These are phyloP conservation scores for Carallia pectinifolia DNA, from an alignment of 345 rosid species.

Conservation along the genomic window DNA sequence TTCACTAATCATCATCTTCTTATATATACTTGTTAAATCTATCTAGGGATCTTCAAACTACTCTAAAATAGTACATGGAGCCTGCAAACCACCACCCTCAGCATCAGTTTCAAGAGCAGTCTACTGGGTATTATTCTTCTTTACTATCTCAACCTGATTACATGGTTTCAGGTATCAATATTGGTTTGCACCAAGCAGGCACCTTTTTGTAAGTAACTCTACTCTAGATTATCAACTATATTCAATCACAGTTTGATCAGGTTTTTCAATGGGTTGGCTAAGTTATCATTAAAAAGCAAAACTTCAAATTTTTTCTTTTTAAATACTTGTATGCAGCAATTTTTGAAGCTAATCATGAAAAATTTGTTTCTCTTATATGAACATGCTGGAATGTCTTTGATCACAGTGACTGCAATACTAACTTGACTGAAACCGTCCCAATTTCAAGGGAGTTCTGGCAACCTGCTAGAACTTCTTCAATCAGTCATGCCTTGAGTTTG, in stretches of 20 bases:
- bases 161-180: constrained; percentile 16
- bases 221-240: background rate
- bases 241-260: no score
- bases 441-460: constrained; percentile 24
- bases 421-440: constrained; percentile 4
- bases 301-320: no score
- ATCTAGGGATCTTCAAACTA: constrained; percentile 6
- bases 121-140: constrained; percentile 19
- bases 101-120: constrained; percentile 29
- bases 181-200: constrained; percentile 15
- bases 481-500: constrained; percentile 11
- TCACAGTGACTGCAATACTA: constrained; percentile 4
- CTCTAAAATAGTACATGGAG: constrained; percentile 21
- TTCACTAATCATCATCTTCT: background rate
- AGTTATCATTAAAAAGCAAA: no score
- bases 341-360: no score
- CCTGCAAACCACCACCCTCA: constrained; percentile 29
- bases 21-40: background rate
- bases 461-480: constrained; percentile 7
- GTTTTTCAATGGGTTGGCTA: no score
- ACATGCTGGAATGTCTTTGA: constrained; percentile 19
- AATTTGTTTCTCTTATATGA: background rate
- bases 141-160: constrained; percentile 12
- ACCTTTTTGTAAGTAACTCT: constrained; percentile 22
- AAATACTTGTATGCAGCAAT: no score